Percentiles rank a stretch among this genome's conserved stretches.
phyloP scores from a whole-genome alignment of 345 rosid genomes.

The Nephelium lappaceum region DNA sequence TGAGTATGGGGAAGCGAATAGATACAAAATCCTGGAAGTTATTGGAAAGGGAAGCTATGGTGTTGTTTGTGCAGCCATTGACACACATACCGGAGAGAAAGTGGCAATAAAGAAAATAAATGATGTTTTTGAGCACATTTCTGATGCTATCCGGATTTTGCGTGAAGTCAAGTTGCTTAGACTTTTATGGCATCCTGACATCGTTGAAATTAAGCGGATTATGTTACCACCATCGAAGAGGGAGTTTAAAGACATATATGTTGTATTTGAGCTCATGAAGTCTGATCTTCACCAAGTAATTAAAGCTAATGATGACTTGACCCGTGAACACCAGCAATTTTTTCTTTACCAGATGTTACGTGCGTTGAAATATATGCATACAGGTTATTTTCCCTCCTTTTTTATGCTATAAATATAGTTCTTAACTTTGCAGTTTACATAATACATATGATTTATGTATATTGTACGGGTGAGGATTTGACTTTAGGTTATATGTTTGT shows the following conservation, averaged over 20 bases:
- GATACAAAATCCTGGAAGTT: conserved; percentile 83
- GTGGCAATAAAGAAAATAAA: conserved; percentile 94
- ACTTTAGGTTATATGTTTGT: no score
- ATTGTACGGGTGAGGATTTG: no score
- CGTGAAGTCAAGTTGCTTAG: conserved; percentile 94
- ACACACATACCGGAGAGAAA: conserved; percentile 90
- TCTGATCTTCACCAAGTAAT: conserved; percentile 99
- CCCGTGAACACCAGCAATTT: conserved; percentile 95
- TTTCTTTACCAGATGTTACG: conserved; percentile 99
- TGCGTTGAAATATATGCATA: conserved; percentile 94
- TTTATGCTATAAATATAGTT: background rate
- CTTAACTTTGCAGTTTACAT: background rate
- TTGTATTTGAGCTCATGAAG: conserved; percentile 99
- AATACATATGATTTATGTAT: background rate
- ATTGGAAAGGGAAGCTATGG: conserved; percentile 99
- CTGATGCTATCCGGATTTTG: conserved; percentile 85
- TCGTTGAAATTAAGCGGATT: conserved; percentile 89
- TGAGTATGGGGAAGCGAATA: conserved; percentile 94
- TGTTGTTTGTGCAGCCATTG: conserved; percentile 95
- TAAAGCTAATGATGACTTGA: conserved; percentile 96
- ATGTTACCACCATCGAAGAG: conserved; percentile 95
- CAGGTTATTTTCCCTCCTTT: conserved; percentile 52
- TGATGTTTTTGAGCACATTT: conserved; percentile 84
- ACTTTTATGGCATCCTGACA: conserved; percentile 90
- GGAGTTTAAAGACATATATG: conserved; percentile 91